Conservation (phyloP, 805 yeast genomes). For the Schwanniomyces polymorphus region DNA sequence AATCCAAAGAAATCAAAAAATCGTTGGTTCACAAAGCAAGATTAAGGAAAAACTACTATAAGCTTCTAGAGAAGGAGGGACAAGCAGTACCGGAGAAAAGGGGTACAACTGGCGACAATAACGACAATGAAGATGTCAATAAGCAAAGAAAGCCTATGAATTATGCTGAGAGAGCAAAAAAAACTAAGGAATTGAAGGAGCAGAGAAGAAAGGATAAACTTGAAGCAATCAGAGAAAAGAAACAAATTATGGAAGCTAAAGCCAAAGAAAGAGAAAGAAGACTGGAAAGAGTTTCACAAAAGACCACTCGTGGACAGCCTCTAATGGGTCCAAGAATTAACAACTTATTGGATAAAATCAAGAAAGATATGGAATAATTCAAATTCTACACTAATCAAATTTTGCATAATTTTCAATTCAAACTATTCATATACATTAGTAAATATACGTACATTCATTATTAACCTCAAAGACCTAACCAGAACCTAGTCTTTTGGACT, state of each 20-base stretch:
- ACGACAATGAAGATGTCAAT: constrained; percentile 10
- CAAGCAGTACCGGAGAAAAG: constrained; percentile 13
- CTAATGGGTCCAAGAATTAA: constrained; percentile 86
- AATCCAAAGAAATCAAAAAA: constrained; percentile 67
- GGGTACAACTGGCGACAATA: constrained; percentile 6
- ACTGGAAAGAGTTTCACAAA: constrained; percentile 43
- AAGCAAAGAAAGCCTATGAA: constrained; percentile 30
- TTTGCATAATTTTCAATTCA: background rate
- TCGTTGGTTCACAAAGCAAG: constrained; percentile 80
- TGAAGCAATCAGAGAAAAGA: constrained; percentile 37
- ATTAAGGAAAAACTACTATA: constrained; percentile 77
- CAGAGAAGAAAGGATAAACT: constrained; percentile 39
- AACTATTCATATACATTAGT: background rate
- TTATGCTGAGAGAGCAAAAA: constrained; percentile 45
- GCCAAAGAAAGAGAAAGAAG: constrained; percentile 40
- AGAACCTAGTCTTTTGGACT: constrained; percentile 4
- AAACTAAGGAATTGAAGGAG: constrained; percentile 49
- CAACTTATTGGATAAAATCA: constrained; percentile 74
- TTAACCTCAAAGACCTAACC: constrained; percentile 1
- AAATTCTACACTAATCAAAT: background rate
- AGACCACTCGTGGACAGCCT: constrained; percentile 82
- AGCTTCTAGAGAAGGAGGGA: constrained; percentile 74
- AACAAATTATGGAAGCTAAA: constrained; percentile 33
- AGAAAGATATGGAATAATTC: constrained; percentile 34
- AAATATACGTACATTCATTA: background rate